Base-by-base conservation (phyloP, 2,329 filamentous ascomycete genomes). In the Fusarium sp. region DNA sequence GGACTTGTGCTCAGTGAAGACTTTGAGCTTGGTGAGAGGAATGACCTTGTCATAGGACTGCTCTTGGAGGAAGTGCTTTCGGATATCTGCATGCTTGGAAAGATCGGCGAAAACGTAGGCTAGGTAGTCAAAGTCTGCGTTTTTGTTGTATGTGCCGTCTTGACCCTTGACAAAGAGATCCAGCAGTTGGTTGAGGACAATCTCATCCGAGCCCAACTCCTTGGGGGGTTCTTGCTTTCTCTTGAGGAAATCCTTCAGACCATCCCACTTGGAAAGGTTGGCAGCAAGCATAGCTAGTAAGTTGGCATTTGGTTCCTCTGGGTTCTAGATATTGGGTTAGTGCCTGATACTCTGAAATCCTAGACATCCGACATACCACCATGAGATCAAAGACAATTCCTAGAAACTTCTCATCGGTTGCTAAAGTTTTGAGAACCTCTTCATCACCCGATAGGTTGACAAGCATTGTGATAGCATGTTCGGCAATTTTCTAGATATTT, bases 81-180 rank as follows among this genome's bases (percentile, higher is more conserved):
- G 87, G 22, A 94, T 89, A 70, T 92, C 87, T 38, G 89, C 84
- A 75, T 94, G 91, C 80, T 94, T 97, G 52, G 94, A 91, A 12
- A 99, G 85, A 79, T 99, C 95, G 43, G 96, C 95, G 78, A 99
- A 97, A 58, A 98, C 85, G 78, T 98, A 99, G 44, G 94, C 90
- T 25, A 99, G 87, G 80, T 98, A 98, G 82, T 99, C 94, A 79
- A 90, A 98, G 80, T 95, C 88, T 65, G 94, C 94, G 27, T 91
- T 80, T 77, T 92, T 91, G 84, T 98, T 98, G 80, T 96, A 94
- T 12, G 86, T 85, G 25, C 92, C 92, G 66, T 92, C 90, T 24
- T 93, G 90, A 22, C 95, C 95, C 82, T 96, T 97, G 78, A 98
- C 96, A 78, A 99, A 99, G 74, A 97, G 91, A 79, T 98, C 96